phyloP scores from a whole-genome alignment of 129 eudicot species.

The Ambrosia artemisiifolia region DNA sequence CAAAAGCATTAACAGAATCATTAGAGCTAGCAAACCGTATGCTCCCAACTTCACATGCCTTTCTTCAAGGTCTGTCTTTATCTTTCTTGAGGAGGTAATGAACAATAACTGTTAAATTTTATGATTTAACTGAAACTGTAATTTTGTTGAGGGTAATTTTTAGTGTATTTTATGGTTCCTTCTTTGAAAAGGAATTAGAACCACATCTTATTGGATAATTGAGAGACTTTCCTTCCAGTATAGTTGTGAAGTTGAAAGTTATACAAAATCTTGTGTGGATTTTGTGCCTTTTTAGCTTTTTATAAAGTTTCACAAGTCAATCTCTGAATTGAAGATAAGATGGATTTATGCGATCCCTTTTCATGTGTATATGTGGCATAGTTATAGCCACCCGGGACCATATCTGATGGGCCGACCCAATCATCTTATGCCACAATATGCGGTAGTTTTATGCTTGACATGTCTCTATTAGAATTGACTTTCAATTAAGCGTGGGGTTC shows the following conservation, averaged over 20 bases:
- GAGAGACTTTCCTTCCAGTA: background rate
- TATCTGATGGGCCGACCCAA: background rate
- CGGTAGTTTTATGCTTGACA: conserved; percentile 3
- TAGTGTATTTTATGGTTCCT: conserved; percentile 13
- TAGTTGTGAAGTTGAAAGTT: conserved; percentile 16
- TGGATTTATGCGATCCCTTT: conserved; percentile 25
- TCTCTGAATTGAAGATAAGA: conserved; percentile 23
- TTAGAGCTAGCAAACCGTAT: conserved; percentile 42
- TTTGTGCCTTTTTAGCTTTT: conserved; percentile 40
- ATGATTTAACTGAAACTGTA: background rate
- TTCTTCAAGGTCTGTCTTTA: conserved; percentile 49
- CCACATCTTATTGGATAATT: conserved; percentile 15
- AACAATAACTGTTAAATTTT: background rate
- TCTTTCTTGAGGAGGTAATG: conserved; percentile 62
- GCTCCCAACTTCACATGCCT: conserved; percentile 63
- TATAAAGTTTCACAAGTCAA: conserved; percentile 25
- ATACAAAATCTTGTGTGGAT: conserved; percentile 34
- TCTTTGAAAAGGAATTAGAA: background rate
- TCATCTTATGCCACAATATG: conserved; percentile 11
- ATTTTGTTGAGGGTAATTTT: background rate
- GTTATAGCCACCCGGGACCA: conserved; percentile 21
- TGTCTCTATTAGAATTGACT: background rate
- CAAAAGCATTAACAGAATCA: conserved; percentile 45
- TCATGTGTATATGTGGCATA: conserved; percentile 18
- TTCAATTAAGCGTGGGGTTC: too few species aligned